phyloP scores from a whole-genome alignment of 805 yeast genomes.

The Zygosaccharomyces pseudorouxii region DNA sequence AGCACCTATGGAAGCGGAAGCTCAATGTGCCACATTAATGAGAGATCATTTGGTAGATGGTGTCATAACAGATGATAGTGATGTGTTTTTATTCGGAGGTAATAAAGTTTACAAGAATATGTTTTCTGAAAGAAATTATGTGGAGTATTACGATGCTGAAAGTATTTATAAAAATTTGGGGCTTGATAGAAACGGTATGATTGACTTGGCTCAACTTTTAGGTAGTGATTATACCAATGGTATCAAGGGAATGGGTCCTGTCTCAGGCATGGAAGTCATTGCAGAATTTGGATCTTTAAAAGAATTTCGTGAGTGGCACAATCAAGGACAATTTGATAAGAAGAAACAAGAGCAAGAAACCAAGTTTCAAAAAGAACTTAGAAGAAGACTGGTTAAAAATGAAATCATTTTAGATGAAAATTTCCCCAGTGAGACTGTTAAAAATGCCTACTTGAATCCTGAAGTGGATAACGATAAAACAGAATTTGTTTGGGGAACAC shows the following conservation, averaged over 20 bases:
- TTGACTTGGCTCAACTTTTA: constrained; percentile 74
- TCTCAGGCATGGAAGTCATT: constrained; percentile 79
- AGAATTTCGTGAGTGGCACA: constrained; percentile 40
- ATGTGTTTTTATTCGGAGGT: constrained; percentile 92
- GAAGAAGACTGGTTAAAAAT: constrained; percentile 50
- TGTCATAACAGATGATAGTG: constrained; percentile 94
- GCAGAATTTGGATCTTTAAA: constrained; percentile 66
- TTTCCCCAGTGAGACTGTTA: constrained; percentile 68
- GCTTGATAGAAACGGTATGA: constrained; percentile 55
- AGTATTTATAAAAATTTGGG: constrained; percentile 64
- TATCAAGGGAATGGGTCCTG: constrained; percentile 89
- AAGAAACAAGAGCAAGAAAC: constrained; percentile 40
- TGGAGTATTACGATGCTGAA: constrained; percentile 67
- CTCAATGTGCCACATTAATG: constrained; percentile 85
- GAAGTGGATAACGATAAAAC: constrained; percentile 80
- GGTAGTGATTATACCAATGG: constrained; percentile 98
- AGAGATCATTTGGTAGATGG: constrained; percentile 82
- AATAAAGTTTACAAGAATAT: constrained; percentile 77
- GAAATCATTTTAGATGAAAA: constrained; percentile 52
- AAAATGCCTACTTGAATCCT: constrained; percentile 71
- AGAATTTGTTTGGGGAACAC: constrained; percentile 83
- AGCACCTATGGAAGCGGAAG: constrained; percentile 99
- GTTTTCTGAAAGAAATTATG: constrained; percentile 90
- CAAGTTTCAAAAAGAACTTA: constrained; percentile 52
- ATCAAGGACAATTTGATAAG: constrained; percentile 39